A percentile compares a stretch with the other conserved stretches of the same genome.
These are phyloP conservation scores for Gossypium gossypioides DNA, from an alignment of 441 rosid genomes.

Conservation along the genomic window DNA sequence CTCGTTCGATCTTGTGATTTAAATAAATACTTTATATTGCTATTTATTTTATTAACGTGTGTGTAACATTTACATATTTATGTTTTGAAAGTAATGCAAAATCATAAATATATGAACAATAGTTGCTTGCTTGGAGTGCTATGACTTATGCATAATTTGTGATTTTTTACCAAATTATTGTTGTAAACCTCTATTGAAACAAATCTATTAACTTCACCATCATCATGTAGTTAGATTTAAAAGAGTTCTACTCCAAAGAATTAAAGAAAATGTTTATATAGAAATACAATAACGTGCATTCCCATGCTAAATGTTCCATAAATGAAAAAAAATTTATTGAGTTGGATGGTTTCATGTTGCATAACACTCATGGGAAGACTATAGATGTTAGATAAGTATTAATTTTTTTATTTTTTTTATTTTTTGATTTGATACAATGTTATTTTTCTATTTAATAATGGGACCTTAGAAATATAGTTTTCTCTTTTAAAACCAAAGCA, in stretches of 20 bases:
- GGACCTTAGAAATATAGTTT: conserved; percentile 10
- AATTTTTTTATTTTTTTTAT: background rate
- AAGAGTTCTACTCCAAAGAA: background rate
- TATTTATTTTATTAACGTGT: too few species aligned
- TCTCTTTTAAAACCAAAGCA: conserved; percentile 32
- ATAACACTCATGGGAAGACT: background rate
- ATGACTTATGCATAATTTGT: background rate
- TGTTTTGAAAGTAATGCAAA: background rate
- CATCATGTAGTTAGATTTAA: background rate
- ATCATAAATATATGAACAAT: background rate
- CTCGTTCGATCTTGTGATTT: too few species aligned
- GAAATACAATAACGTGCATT: background rate
- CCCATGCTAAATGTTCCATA: background rate
- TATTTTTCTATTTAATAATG: background rate
- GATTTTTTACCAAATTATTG: background rate
- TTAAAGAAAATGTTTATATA: background rate
- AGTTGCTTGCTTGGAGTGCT: background rate
- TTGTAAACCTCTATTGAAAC: background rate
- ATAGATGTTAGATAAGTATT: background rate
- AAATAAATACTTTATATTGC: too few species aligned
- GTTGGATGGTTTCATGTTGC: background rate
- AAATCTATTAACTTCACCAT: background rate
- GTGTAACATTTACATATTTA: background rate
- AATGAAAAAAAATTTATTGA: background rate
- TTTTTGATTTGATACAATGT: background rate